phyloP scores from a whole-genome alignment of 2,329 filamentous ascomycete genomes.

The Exophiala bonariae region DNA sequence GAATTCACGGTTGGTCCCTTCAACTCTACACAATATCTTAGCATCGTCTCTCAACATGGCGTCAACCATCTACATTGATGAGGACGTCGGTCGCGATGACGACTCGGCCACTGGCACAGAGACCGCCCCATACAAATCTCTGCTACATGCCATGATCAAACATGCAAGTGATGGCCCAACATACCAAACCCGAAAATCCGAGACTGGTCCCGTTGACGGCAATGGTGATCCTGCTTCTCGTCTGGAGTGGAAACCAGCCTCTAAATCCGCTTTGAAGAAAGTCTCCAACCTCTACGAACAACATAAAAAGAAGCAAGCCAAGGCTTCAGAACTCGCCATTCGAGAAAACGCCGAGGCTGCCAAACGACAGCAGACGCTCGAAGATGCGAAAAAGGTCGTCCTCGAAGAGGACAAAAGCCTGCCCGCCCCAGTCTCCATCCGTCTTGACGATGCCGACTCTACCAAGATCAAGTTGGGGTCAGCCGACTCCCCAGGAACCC shows the following conservation, averaged over 20 bases:
- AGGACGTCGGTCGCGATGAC: slow-evolving; percentile 74
- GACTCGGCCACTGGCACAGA: slow-evolving; percentile 66
- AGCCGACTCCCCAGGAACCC: slow-evolving; percentile 62
- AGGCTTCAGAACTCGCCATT: slow-evolving; percentile 71
- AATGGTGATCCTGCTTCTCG: slow-evolving; percentile 65
- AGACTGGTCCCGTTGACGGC: slow-evolving; percentile 59
- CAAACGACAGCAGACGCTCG: slow-evolving; percentile 69
- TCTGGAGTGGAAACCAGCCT: slow-evolving; percentile 75
- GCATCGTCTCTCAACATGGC: slow-evolving; percentile 31
- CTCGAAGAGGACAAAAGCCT: slow-evolving; percentile 70
- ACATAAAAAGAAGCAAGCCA: slow-evolving; percentile 81
- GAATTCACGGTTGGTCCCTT: background rate
- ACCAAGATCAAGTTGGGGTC: slow-evolving; percentile 56
- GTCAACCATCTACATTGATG: slow-evolving; percentile 71
- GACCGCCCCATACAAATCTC: slow-evolving; percentile 75
- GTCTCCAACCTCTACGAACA: slow-evolving; percentile 71
- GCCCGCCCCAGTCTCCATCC: slow-evolving; percentile 72
- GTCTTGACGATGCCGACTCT: slow-evolving; percentile 69
- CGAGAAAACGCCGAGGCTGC: slow-evolving; percentile 72
- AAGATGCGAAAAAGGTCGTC: slow-evolving; percentile 78
- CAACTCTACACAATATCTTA: background rate
- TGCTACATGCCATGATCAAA: slow-evolving; percentile 75
- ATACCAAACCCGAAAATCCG: slow-evolving; percentile 70
- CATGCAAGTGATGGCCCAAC: slow-evolving; percentile 61
- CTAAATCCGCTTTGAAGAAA: slow-evolving; percentile 85